Evolutionary conservation across 2,329 filamentous ascomycete species (phyloP).

Genomic region (Stagonosporopsis rhizophila): DNA sequence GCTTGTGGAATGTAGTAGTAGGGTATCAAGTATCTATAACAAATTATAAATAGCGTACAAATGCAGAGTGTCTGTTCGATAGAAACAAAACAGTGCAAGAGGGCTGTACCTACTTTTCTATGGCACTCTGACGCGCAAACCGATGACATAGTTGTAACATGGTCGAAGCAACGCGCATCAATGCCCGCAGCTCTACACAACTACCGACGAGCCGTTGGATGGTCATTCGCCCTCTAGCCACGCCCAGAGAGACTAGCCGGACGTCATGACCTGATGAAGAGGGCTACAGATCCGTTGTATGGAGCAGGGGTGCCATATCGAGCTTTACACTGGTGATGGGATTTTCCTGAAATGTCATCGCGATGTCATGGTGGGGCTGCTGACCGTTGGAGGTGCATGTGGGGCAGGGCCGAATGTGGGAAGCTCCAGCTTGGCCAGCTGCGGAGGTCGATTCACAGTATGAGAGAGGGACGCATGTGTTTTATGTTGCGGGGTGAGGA

Average conservation of each 20-base stretch:
- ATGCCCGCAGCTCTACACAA: slow-evolving; percentile 25
- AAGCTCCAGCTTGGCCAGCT: slow-evolving; percentile 20
- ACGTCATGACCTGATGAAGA: slow-evolving; percentile 42
- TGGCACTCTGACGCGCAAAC: slow-evolving; percentile 7
- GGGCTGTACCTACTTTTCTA: slow-evolving; percentile 26
- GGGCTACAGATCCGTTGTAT: slow-evolving; percentile 26
- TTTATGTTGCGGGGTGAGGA: slow-evolving; percentile 28
- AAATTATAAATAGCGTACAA: neutral
- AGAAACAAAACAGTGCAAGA: neutral
- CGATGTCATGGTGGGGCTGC: slow-evolving; percentile 38
- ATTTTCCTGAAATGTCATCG: slow-evolving; percentile 35
- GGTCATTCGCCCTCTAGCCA: slow-evolving; percentile 33
- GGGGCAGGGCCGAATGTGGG: slow-evolving; percentile 12
- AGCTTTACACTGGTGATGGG: slow-evolving; percentile 17
- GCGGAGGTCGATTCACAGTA: too few relatives aligned
- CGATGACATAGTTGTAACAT: slow-evolving; percentile 35
- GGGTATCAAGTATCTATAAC: slow-evolving; percentile 12
- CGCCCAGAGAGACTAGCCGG: slow-evolving; percentile 30
- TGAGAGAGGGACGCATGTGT: neutral
- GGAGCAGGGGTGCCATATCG: slow-evolving; percentile 22
- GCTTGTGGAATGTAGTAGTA: neutral
- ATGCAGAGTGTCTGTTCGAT: neutral
- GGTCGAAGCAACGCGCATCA: slow-evolving; percentile 8
- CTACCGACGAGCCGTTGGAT: slow-evolving; percentile 28
- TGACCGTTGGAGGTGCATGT: slow-evolving; percentile 19